Conservation (phyloP, 2,329 filamentous ascomycete species). For the Hortaea werneckii region DNA sequence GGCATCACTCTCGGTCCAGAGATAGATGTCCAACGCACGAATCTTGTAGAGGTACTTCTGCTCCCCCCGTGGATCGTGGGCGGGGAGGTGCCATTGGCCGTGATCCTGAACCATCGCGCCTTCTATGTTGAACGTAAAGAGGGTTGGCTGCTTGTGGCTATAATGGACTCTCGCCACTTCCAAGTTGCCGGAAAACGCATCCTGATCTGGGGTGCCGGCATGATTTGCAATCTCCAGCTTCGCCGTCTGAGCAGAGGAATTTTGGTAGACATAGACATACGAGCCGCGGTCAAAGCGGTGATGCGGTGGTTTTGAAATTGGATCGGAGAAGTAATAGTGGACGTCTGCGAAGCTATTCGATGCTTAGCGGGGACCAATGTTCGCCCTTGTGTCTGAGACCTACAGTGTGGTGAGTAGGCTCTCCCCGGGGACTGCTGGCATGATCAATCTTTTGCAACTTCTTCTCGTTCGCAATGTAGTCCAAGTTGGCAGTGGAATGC, state of each 20-base stretch:
- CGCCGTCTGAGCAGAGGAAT: conserved; percentile 54
- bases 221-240: conserved; percentile 69
- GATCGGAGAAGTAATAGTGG: conserved; percentile 69
- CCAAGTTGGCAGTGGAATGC: neutral
- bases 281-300: conserved; percentile 72
- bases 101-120: conserved; percentile 33
- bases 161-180: conserved; percentile 55
- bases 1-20: conserved; percentile 67
- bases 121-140: conserved; percentile 58
- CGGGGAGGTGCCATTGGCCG: conserved; percentile 63
- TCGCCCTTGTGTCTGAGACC: conserved; percentile 8
- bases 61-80: conserved; percentile 61
- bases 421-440: conserved; percentile 41
- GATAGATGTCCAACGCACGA: conserved; percentile 66
- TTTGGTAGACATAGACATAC: conserved; percentile 72
- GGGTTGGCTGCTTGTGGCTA: conserved; percentile 62
- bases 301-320: conserved; percentile 57
- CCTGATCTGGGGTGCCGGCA: conserved; percentile 63
- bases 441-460: conserved; percentile 13
- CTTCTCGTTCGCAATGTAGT: neutral
- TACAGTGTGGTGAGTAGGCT: conserved; percentile 39
- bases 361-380: neutral
- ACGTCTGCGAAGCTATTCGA: conserved; percentile 59
- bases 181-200: conserved; percentile 65
- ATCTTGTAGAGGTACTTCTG: conserved; percentile 71